Evolutionary conservation across 2,329 filamentous ascomycete species (phyloP).

Genomic region (Eurotiales sp.): DNA sequence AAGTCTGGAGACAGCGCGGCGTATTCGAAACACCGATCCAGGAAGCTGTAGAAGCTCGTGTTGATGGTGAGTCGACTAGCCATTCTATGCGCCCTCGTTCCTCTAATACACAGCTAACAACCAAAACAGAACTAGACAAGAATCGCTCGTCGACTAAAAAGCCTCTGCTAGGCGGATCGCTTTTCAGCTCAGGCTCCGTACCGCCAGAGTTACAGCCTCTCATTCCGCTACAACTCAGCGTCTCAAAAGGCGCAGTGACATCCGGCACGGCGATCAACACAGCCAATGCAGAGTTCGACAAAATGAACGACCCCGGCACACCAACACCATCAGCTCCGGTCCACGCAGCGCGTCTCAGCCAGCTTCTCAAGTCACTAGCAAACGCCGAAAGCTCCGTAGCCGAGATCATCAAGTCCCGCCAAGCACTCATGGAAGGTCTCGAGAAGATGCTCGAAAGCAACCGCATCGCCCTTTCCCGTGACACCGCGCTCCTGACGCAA

Average conservation of each 20-base stretch:
- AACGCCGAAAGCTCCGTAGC: slow-evolving; percentile 85
- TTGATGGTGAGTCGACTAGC: slow-evolving; percentile 62
- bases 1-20: slow-evolving; percentile 83
- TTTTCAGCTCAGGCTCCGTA: slow-evolving; percentile 62
- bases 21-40: slow-evolving; percentile 84
- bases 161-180: slow-evolving; percentile 61
- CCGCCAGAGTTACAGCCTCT: slow-evolving; percentile 75
- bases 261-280: slow-evolving; percentile 64
- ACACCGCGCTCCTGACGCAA: slow-evolving; percentile 63
- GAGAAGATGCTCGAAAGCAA: slow-evolving; percentile 78
- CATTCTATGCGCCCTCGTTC: too few relatives aligned
- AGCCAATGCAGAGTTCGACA: slow-evolving; percentile 79
- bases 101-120: too few relatives aligned
- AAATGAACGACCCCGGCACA: slow-evolving; percentile 68
- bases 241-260: slow-evolving; percentile 68
- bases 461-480: slow-evolving; percentile 63
- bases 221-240: slow-evolving; percentile 67
- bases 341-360: slow-evolving; percentile 82
- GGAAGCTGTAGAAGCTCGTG: slow-evolving; percentile 70
- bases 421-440: slow-evolving; percentile 70
- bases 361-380: slow-evolving; percentile 82
- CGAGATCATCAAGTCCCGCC: slow-evolving; percentile 82
- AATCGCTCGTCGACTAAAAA: slow-evolving; percentile 51
- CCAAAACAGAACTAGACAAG: slow-evolving; percentile 52
- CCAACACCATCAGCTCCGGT: slow-evolving; percentile 77